phyloP scores from a whole-genome alignment of 768 basidiomycete species.

The Hydnomerulius pinastri region DNA sequence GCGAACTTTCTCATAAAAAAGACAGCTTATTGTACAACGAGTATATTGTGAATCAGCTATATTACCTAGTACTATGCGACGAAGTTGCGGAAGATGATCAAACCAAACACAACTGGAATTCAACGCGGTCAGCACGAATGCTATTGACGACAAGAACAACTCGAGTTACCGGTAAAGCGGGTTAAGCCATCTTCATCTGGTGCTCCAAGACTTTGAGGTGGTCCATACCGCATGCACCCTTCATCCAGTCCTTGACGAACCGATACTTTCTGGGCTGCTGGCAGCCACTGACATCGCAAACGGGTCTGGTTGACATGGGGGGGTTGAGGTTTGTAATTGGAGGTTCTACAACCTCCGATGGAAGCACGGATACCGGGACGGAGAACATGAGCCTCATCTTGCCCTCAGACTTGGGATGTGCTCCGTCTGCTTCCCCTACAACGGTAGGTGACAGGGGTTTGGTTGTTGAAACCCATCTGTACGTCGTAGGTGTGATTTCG shows the following conservation, averaged over 20 bases:
- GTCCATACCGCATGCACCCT: conserved; percentile 62
- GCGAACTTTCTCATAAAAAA: too few species aligned
- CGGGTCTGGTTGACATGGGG: conserved; percentile 10
- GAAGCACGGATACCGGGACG: conserved; percentile 43
- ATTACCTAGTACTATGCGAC: too few species aligned
- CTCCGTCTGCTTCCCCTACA: conserved; percentile 5
- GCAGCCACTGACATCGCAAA: conserved; percentile 65
- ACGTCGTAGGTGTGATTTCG: conserved; percentile 54
- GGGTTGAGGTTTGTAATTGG: conserved; percentile 14
- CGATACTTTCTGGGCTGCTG: conserved; percentile 59
- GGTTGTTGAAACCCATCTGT: conserved; percentile 70
- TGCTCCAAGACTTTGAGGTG: conserved; percentile 61
- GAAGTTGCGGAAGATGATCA: too few species aligned
- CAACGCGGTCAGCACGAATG: background rate
- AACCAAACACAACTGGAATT: background rate
- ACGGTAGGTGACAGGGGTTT: conserved; percentile 21
- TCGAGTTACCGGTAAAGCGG: too few species aligned
- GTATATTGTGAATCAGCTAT: too few species aligned
- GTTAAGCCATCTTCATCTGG: conserved; percentile 10
- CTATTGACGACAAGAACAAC: background rate
- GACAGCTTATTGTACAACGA: too few species aligned
- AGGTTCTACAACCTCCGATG: conserved; percentile 10
- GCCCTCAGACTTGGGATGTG: conserved; percentile 4
- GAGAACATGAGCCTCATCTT: conserved; percentile 54
- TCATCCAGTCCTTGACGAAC: conserved; percentile 60